These are phyloP conservation scores for Populus trichocarpa DNA, from an alignment of 441 rosid genomes.

Conservation along the genomic window DNA sequence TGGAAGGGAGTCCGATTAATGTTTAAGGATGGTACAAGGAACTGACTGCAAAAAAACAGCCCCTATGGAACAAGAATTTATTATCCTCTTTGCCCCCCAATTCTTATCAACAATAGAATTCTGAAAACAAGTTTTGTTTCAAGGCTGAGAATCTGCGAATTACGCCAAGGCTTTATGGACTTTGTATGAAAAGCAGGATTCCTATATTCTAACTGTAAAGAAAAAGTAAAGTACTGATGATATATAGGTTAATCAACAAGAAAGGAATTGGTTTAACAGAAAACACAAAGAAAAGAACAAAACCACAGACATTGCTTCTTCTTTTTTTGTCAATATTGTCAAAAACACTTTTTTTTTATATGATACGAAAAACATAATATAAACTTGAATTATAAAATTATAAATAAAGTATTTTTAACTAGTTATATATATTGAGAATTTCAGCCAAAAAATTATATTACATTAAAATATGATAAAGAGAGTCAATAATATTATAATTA, in stretches of 20 bases:
- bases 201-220: not conserved
- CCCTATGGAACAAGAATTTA: not conserved
- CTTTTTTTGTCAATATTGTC: too few relatives aligned
- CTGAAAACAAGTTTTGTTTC: not conserved
- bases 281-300: not conserved
- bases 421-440: too few relatives aligned
- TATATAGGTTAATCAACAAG: not conserved
- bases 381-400: too few relatives aligned
- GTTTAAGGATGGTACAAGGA: not conserved
- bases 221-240: not conserved
- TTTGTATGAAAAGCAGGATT: not conserved
- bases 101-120: not conserved
- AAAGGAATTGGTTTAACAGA: not conserved
- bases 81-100: not conserved
- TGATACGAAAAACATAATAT: too few relatives aligned
- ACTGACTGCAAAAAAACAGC: not conserved
- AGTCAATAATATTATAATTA: too few relatives aligned
- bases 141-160: not conserved
- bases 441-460: rapidly evolving
- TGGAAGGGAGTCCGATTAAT: not conserved
- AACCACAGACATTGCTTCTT: not conserved
- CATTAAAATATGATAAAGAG: too few relatives aligned
- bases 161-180: not conserved
- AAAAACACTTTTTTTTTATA: too few relatives aligned
- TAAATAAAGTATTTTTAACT: too few relatives aligned